Conservation (phyloP, 2,329 filamentous ascomycete species). For the Ophiocordyceps australis region DNA sequence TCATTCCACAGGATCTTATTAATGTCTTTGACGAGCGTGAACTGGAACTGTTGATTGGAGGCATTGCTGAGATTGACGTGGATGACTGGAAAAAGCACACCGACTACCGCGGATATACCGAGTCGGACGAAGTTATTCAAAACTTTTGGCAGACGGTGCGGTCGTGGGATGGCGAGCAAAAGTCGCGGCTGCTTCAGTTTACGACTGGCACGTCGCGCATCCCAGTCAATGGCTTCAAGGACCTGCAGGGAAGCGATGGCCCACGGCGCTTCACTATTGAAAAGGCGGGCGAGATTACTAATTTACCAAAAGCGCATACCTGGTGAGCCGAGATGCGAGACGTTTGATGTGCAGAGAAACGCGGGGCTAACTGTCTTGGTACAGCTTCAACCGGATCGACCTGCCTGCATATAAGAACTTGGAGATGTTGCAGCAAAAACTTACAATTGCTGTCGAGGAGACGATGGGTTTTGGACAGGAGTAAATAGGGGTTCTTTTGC, state of each 20-base stretch:
- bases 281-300: slow-evolving; percentile 80
- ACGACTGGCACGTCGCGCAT: slow-evolving; percentile 95
- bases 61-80: slow-evolving; percentile 98
- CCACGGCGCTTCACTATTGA: slow-evolving; percentile 94
- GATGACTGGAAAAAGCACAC: slow-evolving; percentile 99
- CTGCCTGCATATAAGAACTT: slow-evolving; percentile 82
- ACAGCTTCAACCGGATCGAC: slow-evolving; percentile 94
- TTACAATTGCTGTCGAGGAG: slow-evolving; percentile 95
- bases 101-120: slow-evolving; percentile 95
- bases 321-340: too few relatives aligned
- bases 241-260: slow-evolving; percentile 91
- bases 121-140: slow-evolving; percentile 91
- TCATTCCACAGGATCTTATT: slow-evolving; percentile 89
- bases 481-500: slow-evolving; percentile 27
- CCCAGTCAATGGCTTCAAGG: slow-evolving; percentile 98
- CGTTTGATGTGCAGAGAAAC: background rate
- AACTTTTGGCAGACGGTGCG: slow-evolving; percentile 98
- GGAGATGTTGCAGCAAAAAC: slow-evolving; percentile 71
- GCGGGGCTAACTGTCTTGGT: slow-evolving; percentile 1
- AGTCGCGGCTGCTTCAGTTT: slow-evolving; percentile 89
- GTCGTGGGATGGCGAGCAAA: slow-evolving; percentile 95
- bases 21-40: slow-evolving; percentile 98
- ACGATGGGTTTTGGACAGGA: slow-evolving; percentile 98
- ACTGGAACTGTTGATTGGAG: slow-evolving; percentile 86
- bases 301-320: slow-evolving; percentile 92